These are phyloP conservation scores for Edaphochlamys debaryana DNA, from an alignment of 139 green algal species.

Conservation along the genomic window DNA sequence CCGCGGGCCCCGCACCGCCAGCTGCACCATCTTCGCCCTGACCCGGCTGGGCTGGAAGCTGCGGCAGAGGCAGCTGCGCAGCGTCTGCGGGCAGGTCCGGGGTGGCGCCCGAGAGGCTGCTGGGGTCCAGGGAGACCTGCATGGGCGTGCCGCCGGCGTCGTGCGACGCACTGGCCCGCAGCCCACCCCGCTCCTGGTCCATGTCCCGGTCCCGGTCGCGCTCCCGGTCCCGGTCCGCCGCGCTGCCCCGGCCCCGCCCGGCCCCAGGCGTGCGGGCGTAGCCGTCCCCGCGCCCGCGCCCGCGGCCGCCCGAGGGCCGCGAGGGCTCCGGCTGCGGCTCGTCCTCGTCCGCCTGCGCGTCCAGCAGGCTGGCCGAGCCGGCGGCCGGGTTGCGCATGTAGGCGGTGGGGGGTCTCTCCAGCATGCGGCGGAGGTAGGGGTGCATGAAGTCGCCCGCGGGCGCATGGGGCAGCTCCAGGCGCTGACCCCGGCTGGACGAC, in stretches of 20 bases:
- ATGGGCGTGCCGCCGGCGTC: not conserved
- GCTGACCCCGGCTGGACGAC: not conserved
- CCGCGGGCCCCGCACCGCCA: not conserved
- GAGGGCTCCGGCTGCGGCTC: not conserved
- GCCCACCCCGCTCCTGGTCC: no score
- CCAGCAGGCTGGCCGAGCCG: conserved; percentile 22
- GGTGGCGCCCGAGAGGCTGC: no score
- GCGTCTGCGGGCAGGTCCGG: not conserved
- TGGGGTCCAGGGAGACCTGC: not conserved
- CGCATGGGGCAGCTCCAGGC: not conserved
- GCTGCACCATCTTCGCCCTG: not conserved
- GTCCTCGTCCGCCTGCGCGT: conserved; percentile 12
- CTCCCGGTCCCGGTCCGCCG: not conserved
- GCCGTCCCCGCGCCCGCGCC: not conserved
- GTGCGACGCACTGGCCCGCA: not conserved
- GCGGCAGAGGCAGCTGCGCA: not conserved
- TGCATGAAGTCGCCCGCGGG: conserved; percentile 60
- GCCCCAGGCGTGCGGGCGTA: not conserved
- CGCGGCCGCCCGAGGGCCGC: not conserved
- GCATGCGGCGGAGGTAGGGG: conserved; percentile 67
- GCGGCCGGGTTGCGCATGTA: conserved; percentile 54
- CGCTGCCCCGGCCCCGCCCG: not conserved
- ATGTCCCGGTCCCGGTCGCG: no score
- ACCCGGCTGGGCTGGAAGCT: conserved; percentile 3
- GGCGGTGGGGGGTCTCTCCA: conserved; percentile 45